Evolutionary conservation across 2,329 filamentous ascomycete species (phyloP), one percentile per base, ranked within the genome.

Genomic region (Huntiella omanensis): DNA sequence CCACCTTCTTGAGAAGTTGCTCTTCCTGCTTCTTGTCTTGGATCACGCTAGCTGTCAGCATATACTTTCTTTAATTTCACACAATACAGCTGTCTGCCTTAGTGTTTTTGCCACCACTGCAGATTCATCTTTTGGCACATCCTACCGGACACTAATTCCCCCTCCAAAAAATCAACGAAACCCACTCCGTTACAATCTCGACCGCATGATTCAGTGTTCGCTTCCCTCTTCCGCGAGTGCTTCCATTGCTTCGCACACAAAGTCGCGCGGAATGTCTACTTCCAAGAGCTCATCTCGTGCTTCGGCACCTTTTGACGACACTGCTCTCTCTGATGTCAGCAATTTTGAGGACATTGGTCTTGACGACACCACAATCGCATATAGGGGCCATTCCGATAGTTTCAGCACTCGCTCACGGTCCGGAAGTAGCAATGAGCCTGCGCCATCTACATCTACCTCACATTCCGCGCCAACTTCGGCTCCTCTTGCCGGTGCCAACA

Each of bases 291-390:
- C 84, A 4, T 93, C 85, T 43, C 82, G 88, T 56, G 80, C 80
- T 54, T 93, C 86, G 34, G 78, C 81, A 48, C 77, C 74, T 51
- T 80, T 78, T 55, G 80, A 85, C 55, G 82, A 83, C 54, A 76
- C 79, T 56, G 74, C 77, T 43, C 65, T 83, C 40, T 70, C 76
- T 45, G 83, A 93, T 57, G 73, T 80, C 49, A 77, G 76, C 52
- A 78, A 95, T 59, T 95, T 95, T 56, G 88, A 96, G 60, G 88
- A 95, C 53, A 94, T 95, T 58, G 84, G 82, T 10, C 74, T 96
- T 28, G 80, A 86, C 54, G 78, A 86, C 51, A 68, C 69, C 34
- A 53, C 58, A 44, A 54, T 60, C 12, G 44, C 36, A 7, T 45
- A 46, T 33, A 22, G 47, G 37, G 36, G 22, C 15, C 34, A 37